phyloP scores from a whole-genome alignment of 1,284 basidiomycete genomes.

The Cutaneotrichosporon daszewskae region DNA sequence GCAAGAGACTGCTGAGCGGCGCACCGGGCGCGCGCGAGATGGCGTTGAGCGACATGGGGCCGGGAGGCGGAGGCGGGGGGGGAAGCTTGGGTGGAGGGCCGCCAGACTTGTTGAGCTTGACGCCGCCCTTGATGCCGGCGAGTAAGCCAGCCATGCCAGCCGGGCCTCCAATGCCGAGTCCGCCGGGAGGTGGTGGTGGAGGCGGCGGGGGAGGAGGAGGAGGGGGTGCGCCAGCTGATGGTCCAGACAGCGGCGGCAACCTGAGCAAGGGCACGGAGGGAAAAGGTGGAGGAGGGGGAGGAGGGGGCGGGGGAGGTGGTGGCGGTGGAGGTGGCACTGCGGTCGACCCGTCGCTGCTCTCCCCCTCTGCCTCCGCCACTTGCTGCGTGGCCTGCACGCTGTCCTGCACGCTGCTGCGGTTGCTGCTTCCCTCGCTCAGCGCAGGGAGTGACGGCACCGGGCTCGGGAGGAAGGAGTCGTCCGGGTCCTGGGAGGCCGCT shows the following conservation, averaged over 20 bases:
- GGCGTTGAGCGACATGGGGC: slow-evolving; percentile 12
- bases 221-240: slow-evolving; percentile 4
- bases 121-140: slow-evolving; percentile 41
- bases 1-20: slow-evolving; percentile 33
- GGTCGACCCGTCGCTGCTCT: not conserved
- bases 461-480: slow-evolving; percentile 10
- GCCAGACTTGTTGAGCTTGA: slow-evolving; percentile 30
- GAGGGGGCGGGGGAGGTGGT: slow-evolving; percentile 1
- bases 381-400: not conserved
- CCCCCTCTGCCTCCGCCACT: not conserved
- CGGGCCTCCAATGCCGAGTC: slow-evolving; percentile 4
- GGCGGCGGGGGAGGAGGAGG: slow-evolving; percentile 29
- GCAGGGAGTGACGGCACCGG: too few relatives aligned
- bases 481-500: slow-evolving; percentile 9
- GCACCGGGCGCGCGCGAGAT: slow-evolving; percentile 34
- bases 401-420: too few relatives aligned
- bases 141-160: slow-evolving; percentile 39
- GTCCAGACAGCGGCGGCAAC: slow-evolving; percentile 1
- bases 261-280: slow-evolving; percentile 7
- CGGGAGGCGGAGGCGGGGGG: slow-evolving; percentile 8
- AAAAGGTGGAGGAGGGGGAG: slow-evolving; percentile 11
- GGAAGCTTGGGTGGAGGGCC: slow-evolving; percentile 8
- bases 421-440: not conserved
- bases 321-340: slow-evolving; percentile 8
- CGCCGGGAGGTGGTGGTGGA: slow-evolving; percentile 45